Conservation (phyloP, 805 yeast species). For the Candida stauntonica region DNA sequence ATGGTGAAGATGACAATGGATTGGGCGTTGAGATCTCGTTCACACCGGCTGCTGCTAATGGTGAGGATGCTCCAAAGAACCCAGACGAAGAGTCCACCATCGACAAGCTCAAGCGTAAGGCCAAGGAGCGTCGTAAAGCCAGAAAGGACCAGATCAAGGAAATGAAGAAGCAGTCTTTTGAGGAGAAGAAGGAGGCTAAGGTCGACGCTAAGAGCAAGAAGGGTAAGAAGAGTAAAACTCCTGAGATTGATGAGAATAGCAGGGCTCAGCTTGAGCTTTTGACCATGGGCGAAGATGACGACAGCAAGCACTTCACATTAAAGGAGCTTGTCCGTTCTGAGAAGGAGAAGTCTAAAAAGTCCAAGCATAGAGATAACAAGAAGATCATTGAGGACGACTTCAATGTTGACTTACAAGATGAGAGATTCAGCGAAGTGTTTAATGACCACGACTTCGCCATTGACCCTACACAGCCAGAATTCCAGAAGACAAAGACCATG, state of each 20-base stretch:
- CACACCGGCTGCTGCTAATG: slow-evolving; percentile 63
- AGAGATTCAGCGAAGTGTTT: slow-evolving; percentile 79
- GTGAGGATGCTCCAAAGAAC: slow-evolving; percentile 28
- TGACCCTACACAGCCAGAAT: slow-evolving; percentile 90
- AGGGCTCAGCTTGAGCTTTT: slow-evolving; percentile 72
- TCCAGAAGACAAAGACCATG: slow-evolving; percentile 85
- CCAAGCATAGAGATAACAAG: slow-evolving; percentile 40
- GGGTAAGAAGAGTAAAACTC: slow-evolving; percentile 23
- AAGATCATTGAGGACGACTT: slow-evolving; percentile 53
- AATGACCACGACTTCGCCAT: slow-evolving; percentile 89
- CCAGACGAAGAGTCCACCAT: slow-evolving; percentile 65
- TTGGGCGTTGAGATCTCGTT: slow-evolving; percentile 85
- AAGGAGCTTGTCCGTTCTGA: slow-evolving; percentile 73
- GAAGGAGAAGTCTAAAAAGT: slow-evolving; percentile 51
- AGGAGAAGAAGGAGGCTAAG: slow-evolving; percentile 44
- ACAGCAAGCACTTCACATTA: slow-evolving; percentile 64
- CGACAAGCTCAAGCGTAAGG: slow-evolving; percentile 77
- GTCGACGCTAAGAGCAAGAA: slow-evolving; percentile 27
- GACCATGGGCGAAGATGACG: slow-evolving; percentile 43
- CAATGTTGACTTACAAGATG: slow-evolving; percentile 71
- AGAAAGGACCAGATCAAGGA: slow-evolving; percentile 76
- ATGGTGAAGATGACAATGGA: slow-evolving; percentile 52
- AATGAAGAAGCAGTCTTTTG: slow-evolving; percentile 46
- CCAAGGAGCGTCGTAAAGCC: slow-evolving; percentile 85
- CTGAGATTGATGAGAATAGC: slow-evolving; percentile 35